Conservation (phyloP, 257 asterid genomes). For the Solanum neorickii region DNA sequence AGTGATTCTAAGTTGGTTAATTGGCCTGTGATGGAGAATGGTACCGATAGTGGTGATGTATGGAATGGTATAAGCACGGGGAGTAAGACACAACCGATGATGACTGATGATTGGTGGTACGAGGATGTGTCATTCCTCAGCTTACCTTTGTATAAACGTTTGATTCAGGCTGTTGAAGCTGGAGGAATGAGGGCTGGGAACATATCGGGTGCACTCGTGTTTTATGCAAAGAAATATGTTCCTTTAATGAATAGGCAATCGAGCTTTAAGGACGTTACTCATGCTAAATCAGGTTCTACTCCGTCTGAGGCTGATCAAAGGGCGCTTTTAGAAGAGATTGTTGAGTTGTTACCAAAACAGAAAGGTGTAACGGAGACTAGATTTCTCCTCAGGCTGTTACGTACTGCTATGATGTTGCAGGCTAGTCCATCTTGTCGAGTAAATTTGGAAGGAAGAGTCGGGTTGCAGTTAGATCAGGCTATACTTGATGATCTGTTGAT, state of each 20-base stretch:
- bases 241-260: conserved; percentile 76
- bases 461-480: conserved; percentile 70
- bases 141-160: conserved; percentile 46
- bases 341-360: conserved; percentile 47
- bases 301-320: conserved; percentile 82
- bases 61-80: conserved; percentile 61
- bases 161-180: conserved; percentile 58
- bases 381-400: conserved; percentile 61
- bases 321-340: conserved; percentile 68
- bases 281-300: conserved; percentile 30
- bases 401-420: conserved; percentile 60
- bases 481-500: conserved; percentile 58
- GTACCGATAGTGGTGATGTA: conserved; percentile 12
- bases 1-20: conserved; percentile 45
- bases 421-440: conserved; percentile 56
- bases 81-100: not conserved
- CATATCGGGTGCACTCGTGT: conserved; percentile 58
- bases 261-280: conserved; percentile 45
- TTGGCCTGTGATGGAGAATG: conserved; percentile 40
- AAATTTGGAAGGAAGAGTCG: conserved; percentile 63
- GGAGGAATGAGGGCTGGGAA: conserved; percentile 57
- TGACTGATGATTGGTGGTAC: conserved; percentile 77
- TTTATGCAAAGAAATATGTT: conserved; percentile 65
- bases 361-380: conserved; percentile 58
- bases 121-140: conserved; percentile 77